Base-by-base conservation (phyloP, 331 rosid species). In the Telfairia occidentalis region DNA sequence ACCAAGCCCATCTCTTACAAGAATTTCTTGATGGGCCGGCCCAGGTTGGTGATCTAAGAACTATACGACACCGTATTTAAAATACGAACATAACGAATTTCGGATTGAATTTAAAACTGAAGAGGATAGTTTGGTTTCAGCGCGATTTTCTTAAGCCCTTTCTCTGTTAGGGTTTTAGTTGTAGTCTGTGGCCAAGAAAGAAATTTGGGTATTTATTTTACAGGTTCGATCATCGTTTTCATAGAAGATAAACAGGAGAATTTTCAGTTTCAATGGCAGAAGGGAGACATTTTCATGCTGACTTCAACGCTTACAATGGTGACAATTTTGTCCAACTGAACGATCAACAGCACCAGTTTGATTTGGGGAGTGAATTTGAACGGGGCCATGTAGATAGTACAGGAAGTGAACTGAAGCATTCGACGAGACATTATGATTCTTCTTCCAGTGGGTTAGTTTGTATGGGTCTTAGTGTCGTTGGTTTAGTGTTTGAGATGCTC, bases 381-480 rank as follows among this genome's bases (percentile, higher is more conserved):
- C 63, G 35, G 49, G 74, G 71, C 21, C 58, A 78, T 23, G 59
- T 75, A 32, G 71, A 73, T 79, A 37, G 64, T 64, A 75, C 54
- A 60, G 74, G 71, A 77, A 42, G n/a, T 73, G 80, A 65, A 80
- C 42, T 37, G 13, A 76, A 71, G 29, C 81, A 82, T 78, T 73
- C 87, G 7, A 53, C 49, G 77, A 81, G 64, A 74, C 81, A 66
- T 43, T 83, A 79, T 19, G 84, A 82, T 52, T 71, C 75, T 7
- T 77, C 85, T 5, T 75, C 83, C 65, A 82, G 71, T 38, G 86
- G 93, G 93, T 89, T 78, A 81, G 91, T 83, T 76, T 63, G 73
- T 60, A 24, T 13, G 69, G 30, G 3, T 24, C 12, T 43, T 50
- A 21, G 59, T n/a, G 15, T 10, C 48, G 48, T 43, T 43, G 48